phyloP scores from a whole-genome alignment of 805 yeast species.

The Hyphopichia homilentoma region DNA sequence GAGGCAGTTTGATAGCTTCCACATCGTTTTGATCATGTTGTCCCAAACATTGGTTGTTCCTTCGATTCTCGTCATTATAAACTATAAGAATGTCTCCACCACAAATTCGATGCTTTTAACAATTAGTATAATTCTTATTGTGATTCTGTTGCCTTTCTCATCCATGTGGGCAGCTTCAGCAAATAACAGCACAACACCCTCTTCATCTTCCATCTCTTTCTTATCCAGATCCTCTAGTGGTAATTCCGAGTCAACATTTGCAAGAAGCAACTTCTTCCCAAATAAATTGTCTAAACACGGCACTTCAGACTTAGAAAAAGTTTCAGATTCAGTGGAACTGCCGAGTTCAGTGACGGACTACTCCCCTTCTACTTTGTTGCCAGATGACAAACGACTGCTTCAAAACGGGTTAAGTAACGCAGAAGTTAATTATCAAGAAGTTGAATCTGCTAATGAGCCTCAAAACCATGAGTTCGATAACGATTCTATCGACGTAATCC shows the following conservation, averaged over 20 bases:
- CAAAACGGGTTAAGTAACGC: too few relatives aligned
- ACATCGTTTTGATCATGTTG: slow-evolving; percentile 75
- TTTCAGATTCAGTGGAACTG: too few relatives aligned
- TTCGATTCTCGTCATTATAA: slow-evolving; percentile 58
- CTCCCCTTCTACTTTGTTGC: slow-evolving; percentile 1
- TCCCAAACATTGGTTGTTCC: slow-evolving; percentile 82
- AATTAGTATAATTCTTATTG: slow-evolving; percentile 58
- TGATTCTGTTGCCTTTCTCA: slow-evolving; percentile 74
- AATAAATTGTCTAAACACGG: slow-evolving; percentile 7
- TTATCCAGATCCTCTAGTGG: slow-evolving; percentile 4
- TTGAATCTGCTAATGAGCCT: neutral
- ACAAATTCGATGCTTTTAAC: slow-evolving; percentile 40
- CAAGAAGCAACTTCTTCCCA: slow-evolving; percentile 8
- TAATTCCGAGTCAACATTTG: slow-evolving; percentile 4
- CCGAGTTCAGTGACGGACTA: neutral
- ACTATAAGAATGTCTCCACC: slow-evolving; percentile 36
- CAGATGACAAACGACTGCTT: too few relatives aligned
- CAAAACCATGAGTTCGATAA: neutral
- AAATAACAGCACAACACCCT: slow-evolving; percentile 37
- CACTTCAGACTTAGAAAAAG: slow-evolving; percentile 4
- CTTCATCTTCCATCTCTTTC: slow-evolving; percentile 12
- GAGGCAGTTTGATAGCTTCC: slow-evolving; percentile 78
- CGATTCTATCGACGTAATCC: slow-evolving; percentile 6
- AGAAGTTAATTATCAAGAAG: too few relatives aligned
- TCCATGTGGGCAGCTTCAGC: slow-evolving; percentile 85